Evolutionary conservation across 768 basidiomycete genomes (phyloP), one percentile per base, ranked within the genome.

Genomic region (Leccinum broughii): DNA sequence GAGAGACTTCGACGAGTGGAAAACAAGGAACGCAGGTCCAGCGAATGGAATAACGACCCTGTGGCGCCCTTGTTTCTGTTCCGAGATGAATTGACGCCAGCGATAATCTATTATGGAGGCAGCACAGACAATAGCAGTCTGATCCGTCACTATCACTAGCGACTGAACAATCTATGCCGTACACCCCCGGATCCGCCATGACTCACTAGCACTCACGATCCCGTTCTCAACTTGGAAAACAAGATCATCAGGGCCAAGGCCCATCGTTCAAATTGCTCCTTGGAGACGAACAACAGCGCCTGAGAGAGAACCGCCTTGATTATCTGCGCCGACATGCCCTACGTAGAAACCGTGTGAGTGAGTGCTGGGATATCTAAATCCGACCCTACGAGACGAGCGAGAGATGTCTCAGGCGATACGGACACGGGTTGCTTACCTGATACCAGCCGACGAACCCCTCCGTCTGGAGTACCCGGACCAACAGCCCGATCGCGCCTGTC

Each of bases 251-350:
- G 82, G 13, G 81, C 75, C 57, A 93, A 77, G 1, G 93, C 88
- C 84, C 90, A 96, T 4, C 84, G 85, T 72, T 99, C 97, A 68
- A 99, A 95, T 69, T 95, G 92, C 69, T 98, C 96, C 76, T 99
- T 99, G 64, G 94, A 92, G 79, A 96, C 90, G 80, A 99, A 99
- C 56, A 98, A 77, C 64, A 99, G 80, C 2, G 95, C 96, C 74
- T 99, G 97, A 8, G 93, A 92, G 14, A 99, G 77, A 13, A 98
- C 95, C 0, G 96, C 97, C 74, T 99, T 99, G 54, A 86, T 82
- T 59, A 98, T 95, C 74, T 99, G 97, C 0, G 97, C 95, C 64
- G 89, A 82, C 91, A 99, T 95, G 11, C 97, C 97, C 89, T 95
- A 46, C 9, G n/a, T 7, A 56, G 9, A 35, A 13, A n/a, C 34